phyloP scores from a whole-genome alignment of 768 basidiomycete genomes.

The Boletus reticulatus region DNA sequence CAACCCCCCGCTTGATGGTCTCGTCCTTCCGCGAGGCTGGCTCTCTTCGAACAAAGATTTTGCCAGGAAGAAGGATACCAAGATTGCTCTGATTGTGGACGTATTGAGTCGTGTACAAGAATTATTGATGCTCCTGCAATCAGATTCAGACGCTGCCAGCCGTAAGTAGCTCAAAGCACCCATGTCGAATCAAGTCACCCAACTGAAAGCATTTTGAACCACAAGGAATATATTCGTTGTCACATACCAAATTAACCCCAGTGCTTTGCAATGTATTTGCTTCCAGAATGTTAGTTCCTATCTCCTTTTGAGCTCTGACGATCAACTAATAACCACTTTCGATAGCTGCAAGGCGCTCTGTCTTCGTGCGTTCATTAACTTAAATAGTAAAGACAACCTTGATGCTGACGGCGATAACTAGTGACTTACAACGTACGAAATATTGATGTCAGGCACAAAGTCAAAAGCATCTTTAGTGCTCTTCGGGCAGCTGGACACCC shows the following conservation, averaged over 20 bases:
- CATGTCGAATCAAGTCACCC: neutral
- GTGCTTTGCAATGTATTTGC: constrained; percentile 38
- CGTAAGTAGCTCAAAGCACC: constrained; percentile 19
- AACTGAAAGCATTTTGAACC: neutral
- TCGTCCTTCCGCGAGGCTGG: constrained; percentile 58
- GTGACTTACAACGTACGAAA: constrained; percentile 29
- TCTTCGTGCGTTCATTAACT: constrained; percentile 38
- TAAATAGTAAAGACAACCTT: neutral
- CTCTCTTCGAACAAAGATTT: constrained; percentile 26
- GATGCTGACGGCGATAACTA: neutral
- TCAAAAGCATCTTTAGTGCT: constrained; percentile 4
- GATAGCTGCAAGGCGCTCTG: constrained; percentile 47
- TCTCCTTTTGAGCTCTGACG: neutral
- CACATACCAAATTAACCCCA: constrained; percentile 11
- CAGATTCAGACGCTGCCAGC: constrained; percentile 15
- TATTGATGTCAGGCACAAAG: neutral
- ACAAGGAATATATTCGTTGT: constrained; percentile 3
- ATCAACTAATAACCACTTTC: neutral
- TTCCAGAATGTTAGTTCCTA: constrained; percentile 44
- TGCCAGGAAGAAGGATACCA: constrained; percentile 9
- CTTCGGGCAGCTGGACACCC: neutral
- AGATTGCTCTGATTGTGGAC: constrained; percentile 40
- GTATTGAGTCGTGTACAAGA: constrained; percentile 20
- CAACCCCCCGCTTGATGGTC: constrained; percentile 35
- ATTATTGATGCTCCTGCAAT: constrained; percentile 30